Conservation (phyloP, 2,329 filamentous ascomycete genomes). For the Colletotrichum phormii region DNA sequence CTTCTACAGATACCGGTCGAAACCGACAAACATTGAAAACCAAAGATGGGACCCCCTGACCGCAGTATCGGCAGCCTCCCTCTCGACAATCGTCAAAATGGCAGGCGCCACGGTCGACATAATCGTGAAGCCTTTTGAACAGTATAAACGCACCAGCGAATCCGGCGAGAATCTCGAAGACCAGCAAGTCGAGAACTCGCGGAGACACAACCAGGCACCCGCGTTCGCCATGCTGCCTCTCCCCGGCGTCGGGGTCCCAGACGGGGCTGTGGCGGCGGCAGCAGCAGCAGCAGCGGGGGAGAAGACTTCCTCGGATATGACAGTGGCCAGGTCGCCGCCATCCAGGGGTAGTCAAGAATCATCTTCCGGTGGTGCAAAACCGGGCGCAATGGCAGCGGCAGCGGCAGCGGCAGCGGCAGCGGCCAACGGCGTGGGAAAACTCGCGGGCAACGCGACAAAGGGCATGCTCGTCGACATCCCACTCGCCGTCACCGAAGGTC, state of each 20-base stretch:
- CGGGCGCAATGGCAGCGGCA: slow-evolving; percentile 38
- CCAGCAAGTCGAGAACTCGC: neutral
- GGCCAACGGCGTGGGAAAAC: slow-evolving; percentile 64
- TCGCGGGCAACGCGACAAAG: slow-evolving; percentile 68
- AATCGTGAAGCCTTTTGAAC: slow-evolving; percentile 26
- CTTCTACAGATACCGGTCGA: slow-evolving; percentile 10
- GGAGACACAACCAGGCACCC: slow-evolving; percentile 18
- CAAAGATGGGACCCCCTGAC: slow-evolving; percentile 37
- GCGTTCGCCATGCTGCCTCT: slow-evolving; percentile 29
- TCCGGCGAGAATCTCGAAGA: slow-evolving; percentile 1
- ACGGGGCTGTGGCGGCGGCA: neutral
- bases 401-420: slow-evolving; percentile 42
- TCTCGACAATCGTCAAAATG: slow-evolving; percentile 32
- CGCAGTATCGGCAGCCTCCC: slow-evolving; percentile 34
- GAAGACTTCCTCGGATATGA: neutral
- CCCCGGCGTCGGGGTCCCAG: slow-evolving; percentile 19
- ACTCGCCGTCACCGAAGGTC: slow-evolving; percentile 36
- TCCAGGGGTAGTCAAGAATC: slow-evolving; percentile 3
- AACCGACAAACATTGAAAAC: slow-evolving; percentile 33
- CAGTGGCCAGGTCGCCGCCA: neutral
- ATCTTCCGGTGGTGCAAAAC: neutral
- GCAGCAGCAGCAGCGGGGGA: neutral
- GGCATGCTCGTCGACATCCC: slow-evolving; percentile 61
- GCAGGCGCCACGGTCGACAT: slow-evolving; percentile 30
- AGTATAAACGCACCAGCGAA: slow-evolving; percentile 19